Conservation (phyloP, 176 grass and related monocot genomes). For the Oryza meridionalis region DNA sequence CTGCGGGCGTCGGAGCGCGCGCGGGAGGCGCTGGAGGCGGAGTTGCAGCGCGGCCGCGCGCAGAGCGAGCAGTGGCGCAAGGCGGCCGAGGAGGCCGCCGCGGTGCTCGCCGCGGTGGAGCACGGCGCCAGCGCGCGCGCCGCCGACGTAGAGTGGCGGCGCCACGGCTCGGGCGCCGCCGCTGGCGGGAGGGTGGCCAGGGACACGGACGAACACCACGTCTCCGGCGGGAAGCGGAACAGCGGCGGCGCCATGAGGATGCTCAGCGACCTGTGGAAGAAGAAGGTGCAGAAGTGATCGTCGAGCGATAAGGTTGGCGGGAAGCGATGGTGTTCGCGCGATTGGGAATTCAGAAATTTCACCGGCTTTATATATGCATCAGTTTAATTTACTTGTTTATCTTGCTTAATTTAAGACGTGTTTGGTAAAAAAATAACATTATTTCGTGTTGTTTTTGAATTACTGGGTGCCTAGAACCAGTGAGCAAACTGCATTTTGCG, state of each 20-base stretch:
- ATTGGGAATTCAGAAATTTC: neutral
- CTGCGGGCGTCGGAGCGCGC: slow-evolving; percentile 54
- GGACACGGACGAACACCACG: neutral
- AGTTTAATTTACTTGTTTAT: neutral
- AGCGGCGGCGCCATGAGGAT: slow-evolving; percentile 48
- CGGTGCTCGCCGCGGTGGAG: slow-evolving; percentile 44
- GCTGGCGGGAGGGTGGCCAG: neutral
- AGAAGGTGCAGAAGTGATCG: slow-evolving; percentile 59
- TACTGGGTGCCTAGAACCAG: neutral
- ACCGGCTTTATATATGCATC: neutral
- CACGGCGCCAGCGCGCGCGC: neutral
- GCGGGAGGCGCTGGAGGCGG: slow-evolving; percentile 54
- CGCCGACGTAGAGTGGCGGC: neutral
- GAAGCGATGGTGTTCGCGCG: neutral
- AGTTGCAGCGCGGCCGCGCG: slow-evolving; percentile 56
- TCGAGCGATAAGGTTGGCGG: neutral
- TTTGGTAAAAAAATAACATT: neutral
- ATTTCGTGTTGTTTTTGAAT: neutral
- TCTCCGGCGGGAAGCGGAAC: slow-evolving; percentile 42
- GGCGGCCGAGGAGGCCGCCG: slow-evolving; percentile 75
- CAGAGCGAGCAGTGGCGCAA: slow-evolving; percentile 94
- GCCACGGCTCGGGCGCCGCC: neutral
- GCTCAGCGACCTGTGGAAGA: slow-evolving; percentile 88
- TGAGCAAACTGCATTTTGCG: neutral
- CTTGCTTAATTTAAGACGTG: neutral